These are phyloP conservation scores for Tuber melanosporum DNA, from an alignment of 495 filamentous ascomycete species.

Conservation along the genomic window DNA sequence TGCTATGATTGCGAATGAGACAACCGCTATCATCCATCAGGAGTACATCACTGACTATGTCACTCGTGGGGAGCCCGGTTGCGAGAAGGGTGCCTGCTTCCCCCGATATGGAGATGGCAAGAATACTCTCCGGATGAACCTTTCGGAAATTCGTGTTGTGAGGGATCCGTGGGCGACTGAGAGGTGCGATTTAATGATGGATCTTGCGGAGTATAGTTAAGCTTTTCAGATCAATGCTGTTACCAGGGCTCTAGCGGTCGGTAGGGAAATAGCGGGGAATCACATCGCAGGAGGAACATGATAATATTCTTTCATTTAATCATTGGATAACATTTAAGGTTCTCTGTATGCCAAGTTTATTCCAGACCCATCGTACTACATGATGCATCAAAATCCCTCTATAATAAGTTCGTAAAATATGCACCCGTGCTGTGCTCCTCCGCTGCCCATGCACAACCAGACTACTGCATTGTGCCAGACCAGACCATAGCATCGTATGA, in stretches of 20 bases:
- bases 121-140: slow-evolving; percentile 23
- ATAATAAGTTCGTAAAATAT: background rate
- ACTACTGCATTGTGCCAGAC: background rate
- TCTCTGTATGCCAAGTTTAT: background rate
- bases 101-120: slow-evolving; percentile 12
- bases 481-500: background rate
- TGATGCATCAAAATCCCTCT: background rate
- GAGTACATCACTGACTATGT: slow-evolving; percentile 28
- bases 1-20: slow-evolving; percentile 22
- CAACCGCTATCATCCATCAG: slow-evolving; percentile 40
- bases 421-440: background rate
- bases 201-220: background rate
- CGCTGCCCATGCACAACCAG: background rate
- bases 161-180: slow-evolving; percentile 28
- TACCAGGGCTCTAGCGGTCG: background rate
- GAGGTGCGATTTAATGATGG: slow-evolving; percentile 21
- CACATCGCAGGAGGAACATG: background rate
- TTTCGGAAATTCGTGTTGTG: slow-evolving; percentile 19
- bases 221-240: background rate
- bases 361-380: background rate
- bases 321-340: background rate
- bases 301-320: background rate
- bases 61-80: slow-evolving; percentile 25
- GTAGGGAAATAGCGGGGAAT: background rate
- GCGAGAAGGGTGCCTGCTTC: slow-evolving; percentile 21